Base-by-base conservation (phyloP, 768 basidiomycete species). In the Asterophora parasitica region DNA sequence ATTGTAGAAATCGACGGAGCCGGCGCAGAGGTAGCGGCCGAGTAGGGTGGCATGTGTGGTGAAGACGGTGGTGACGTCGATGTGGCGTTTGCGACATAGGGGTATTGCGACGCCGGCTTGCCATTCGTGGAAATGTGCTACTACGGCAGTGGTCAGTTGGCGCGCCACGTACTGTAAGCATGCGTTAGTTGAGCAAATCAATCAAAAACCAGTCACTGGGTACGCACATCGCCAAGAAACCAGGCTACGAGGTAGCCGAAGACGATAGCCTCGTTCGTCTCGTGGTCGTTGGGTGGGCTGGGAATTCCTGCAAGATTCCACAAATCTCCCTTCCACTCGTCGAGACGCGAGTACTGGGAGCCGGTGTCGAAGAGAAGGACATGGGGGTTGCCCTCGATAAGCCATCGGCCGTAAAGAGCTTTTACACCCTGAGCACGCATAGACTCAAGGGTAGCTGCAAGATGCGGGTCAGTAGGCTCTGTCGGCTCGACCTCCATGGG, bases 41-140 rank as follows among this genome's bases (percentile, higher is more conserved):
- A 99, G 88, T 31, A 99, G 84, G 7, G 96, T 99, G 8, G 96
- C 96, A 64, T 98, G 95, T 27, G 95, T 98, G 15, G 95, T 98
- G 70, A 98, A 98, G 58, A 98, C 88, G 63, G 96, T 98, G 36
- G 95, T 97, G 55, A 99, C 86, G 69, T 99, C 96, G 62, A 99
- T 86, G 63, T 96, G 94, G 44, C 96, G 80, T 70, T 96, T 98
- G 55, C 96, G 78, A 68, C 92, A 95, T 11, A 98, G 78, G 7
- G 92, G 86, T 47, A 97, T 96, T 19, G 94, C 92, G 38, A 96
- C 82, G 37, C 95, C 94, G 7, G 93, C 95, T 65, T 98, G 96
- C 96, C 96, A 99, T 68, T 99, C 96, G 66, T 99, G 96, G 74
- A 99, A 96, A 68, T 99, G 96, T 55, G 93, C 94, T 49, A 98